Conservation (phyloP, 805 yeast genomes). For the Candida ipomoeae region DNA sequence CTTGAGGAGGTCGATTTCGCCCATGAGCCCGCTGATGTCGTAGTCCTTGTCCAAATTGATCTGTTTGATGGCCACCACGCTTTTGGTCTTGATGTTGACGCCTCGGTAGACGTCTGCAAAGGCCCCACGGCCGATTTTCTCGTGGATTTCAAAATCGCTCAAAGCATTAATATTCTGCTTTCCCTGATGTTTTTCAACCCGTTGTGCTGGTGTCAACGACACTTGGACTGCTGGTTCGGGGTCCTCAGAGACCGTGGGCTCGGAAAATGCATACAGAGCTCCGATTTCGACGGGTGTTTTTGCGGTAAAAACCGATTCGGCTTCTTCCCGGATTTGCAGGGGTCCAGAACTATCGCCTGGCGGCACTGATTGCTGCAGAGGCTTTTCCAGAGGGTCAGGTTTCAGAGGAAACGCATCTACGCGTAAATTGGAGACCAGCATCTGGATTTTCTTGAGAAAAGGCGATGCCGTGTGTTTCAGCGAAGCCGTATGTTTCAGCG, state of each 20-base stretch:
- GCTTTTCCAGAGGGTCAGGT: not conserved
- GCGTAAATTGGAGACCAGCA: constrained; percentile 11
- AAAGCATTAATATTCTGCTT: constrained; percentile 40
- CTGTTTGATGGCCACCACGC: constrained; percentile 76
- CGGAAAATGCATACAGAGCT: not conserved
- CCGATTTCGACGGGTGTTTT: not conserved
- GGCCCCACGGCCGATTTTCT: constrained; percentile 84
- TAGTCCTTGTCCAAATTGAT: constrained; percentile 53
- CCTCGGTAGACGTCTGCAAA: constrained; percentile 85
- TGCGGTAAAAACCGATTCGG: too few relatives aligned
- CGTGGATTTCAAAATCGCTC: constrained; percentile 50
- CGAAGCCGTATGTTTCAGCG: not conserved
- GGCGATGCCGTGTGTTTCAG: constrained; percentile 20
- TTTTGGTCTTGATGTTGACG: constrained; percentile 58
- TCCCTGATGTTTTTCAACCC: constrained; percentile 37
- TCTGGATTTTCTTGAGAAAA: constrained; percentile 27
- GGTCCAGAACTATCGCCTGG: too few relatives aligned
- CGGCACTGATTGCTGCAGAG: too few relatives aligned
- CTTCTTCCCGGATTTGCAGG: too few relatives aligned
- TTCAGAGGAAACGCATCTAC: constrained; percentile 7
- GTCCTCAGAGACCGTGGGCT: not conserved
- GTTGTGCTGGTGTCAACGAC: constrained; percentile 50
- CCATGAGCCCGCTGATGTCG: constrained; percentile 48
- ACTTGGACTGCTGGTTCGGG: constrained; percentile 12
- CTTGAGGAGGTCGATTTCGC: constrained; percentile 63